These are phyloP conservation scores for Carex parvula DNA, from an alignment of 176 grass and related monocot species.

Conservation along the genomic window DNA sequence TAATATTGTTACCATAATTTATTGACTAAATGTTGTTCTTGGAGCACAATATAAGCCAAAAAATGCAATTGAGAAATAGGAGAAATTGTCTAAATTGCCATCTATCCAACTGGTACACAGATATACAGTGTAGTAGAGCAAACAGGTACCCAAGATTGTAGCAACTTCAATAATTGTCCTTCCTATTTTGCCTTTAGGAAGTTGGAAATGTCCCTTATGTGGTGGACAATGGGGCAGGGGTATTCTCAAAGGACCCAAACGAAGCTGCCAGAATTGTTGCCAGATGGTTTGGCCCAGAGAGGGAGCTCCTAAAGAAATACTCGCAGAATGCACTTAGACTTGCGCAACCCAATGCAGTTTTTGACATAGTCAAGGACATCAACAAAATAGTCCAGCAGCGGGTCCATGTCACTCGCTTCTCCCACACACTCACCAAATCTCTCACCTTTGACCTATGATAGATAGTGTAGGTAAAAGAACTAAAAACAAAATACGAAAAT, in stretches of 20 bases:
- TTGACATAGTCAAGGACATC: constrained; percentile 75
- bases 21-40: background rate
- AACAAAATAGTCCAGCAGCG: constrained; percentile 50
- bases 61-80: background rate
- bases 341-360: constrained; percentile 70
- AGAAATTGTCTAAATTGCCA: background rate
- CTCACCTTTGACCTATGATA: constrained; percentile 45
- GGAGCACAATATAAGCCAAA: background rate
- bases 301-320: constrained; percentile 33
- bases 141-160: background rate
- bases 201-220: constrained; percentile 83
- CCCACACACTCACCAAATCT: constrained; percentile 42
- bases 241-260: constrained; percentile 57
- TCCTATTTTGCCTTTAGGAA: constrained; percentile 37
- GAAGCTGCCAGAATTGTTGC: constrained; percentile 53
- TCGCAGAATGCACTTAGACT: constrained; percentile 62
- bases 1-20: background rate
- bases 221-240: constrained; percentile 65
- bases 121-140: background rate
- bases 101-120: background rate
- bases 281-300: constrained; percentile 47
- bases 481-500: background rate
- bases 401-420: constrained; percentile 30
- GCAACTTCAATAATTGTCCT: background rate
- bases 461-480: background rate